Percentiles rank a stretch among this genome's conserved stretches.
Conservation (phyloP, 345 rosid species). For the Salix brachista region DNA sequence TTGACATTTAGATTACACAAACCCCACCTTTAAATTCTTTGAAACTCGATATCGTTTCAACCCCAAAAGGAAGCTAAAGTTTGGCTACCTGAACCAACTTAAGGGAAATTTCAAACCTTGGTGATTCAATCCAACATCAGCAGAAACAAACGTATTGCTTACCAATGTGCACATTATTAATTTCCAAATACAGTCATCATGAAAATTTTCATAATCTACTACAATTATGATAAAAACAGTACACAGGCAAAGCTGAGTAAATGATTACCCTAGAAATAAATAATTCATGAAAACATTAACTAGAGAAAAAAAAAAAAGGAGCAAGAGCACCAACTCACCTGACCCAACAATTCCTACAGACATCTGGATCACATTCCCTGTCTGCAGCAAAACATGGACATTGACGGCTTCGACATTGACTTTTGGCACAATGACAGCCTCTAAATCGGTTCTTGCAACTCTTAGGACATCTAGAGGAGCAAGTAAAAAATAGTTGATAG, state of each 20-base stretch:
- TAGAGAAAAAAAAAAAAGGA: background rate
- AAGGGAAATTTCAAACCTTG: background rate
- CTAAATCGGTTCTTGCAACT: slow-evolving; percentile 96
- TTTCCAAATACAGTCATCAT: background rate
- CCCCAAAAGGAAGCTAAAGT: background rate
- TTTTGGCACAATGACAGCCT: slow-evolving; percentile 99
- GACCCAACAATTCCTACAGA: slow-evolving; percentile 99
- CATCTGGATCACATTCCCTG: slow-evolving; percentile 99
- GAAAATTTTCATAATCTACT: background rate
- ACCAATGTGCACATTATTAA: background rate
- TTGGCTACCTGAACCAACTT: background rate
- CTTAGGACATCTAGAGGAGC: slow-evolving; percentile 73
- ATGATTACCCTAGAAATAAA: background rate
- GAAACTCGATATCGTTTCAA: background rate
- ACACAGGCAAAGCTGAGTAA: background rate
- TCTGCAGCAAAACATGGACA: slow-evolving; percentile 99
- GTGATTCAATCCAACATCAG: background rate
- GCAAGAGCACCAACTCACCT: slow-evolving; percentile 42
- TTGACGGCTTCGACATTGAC: slow-evolving; percentile 99
- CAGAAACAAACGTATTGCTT: background rate
- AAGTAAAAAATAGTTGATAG: slow-evolving; percentile 12
- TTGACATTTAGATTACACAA: background rate
- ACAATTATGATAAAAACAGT: background rate
- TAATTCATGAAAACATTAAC: background rate
- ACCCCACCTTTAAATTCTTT: background rate